These are phyloP conservation scores for Chimonanthus salicifolius DNA, from an alignment of 164 flowering plant genomes.

Conservation along the genomic window DNA sequence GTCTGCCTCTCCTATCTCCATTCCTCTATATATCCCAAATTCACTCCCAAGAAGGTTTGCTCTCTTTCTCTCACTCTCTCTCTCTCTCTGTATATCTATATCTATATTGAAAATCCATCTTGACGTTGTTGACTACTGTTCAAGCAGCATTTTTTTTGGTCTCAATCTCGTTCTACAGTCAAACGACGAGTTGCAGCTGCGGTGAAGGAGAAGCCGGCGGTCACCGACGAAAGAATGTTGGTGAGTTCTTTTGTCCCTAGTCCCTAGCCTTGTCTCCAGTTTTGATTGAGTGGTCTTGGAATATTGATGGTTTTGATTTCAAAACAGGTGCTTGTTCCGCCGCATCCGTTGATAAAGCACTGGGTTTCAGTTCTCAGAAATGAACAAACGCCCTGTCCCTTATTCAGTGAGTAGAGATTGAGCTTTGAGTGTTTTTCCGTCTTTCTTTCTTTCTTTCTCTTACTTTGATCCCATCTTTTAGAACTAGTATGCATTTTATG, in stretches of 20 bases:
- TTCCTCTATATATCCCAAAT: not conserved
- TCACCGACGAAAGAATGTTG: conserved; percentile 44
- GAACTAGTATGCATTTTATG: no score
- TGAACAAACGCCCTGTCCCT: conserved; percentile 82
- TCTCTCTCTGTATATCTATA: not conserved
- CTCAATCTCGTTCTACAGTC: conserved; percentile 3
- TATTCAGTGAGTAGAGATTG: conserved; percentile 57
- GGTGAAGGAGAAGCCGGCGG: conserved; percentile 31
- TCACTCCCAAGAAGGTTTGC: not conserved
- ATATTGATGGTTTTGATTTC: not conserved
- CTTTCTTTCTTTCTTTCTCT: not conserved
- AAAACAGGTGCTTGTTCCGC: conserved; percentile 85
- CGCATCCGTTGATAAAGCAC: conserved; percentile 93
- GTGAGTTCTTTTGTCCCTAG: conserved; percentile 20
- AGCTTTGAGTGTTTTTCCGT: not conserved
- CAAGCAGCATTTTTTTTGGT: conserved; percentile 1
- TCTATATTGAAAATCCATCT: not conserved
- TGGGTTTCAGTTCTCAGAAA: conserved; percentile 94
- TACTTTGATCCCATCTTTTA: not conserved
- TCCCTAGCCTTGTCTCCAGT: not conserved
- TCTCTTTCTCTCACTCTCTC: not conserved
- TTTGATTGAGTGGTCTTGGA: not conserved
- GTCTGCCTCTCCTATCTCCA: not conserved
- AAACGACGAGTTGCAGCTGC: conserved; percentile 20
- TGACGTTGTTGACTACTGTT: not conserved